A percentile compares a stretch with the other conserved stretches of the same genome.
phyloP scores from a whole-genome alignment of 2,329 filamentous ascomycete genomes.

The Aspergillus hortae region DNA sequence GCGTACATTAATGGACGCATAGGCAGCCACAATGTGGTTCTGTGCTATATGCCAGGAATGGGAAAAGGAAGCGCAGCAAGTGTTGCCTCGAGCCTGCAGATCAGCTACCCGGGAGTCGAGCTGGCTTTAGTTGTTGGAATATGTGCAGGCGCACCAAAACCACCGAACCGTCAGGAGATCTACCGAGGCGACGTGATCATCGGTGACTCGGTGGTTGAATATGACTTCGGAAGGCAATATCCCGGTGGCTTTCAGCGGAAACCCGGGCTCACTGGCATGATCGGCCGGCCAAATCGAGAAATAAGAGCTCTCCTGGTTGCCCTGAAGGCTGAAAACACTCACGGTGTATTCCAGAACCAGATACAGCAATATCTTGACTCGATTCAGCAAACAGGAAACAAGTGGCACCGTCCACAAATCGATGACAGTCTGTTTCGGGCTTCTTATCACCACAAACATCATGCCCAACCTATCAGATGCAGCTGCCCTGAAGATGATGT shows the following conservation, averaged over 20 bases:
- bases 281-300: neutral
- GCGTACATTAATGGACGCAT: slow-evolving; percentile 15
- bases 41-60: slow-evolving; percentile 15
- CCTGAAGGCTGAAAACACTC: neutral
- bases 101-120: slow-evolving; percentile 8
- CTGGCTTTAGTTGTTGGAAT: slow-evolving; percentile 17
- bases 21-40: slow-evolving; percentile 15
- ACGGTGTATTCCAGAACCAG: neutral
- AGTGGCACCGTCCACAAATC: neutral
- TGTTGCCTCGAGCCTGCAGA: slow-evolving; percentile 4
- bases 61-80: slow-evolving; percentile 10
- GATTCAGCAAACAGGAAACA: neutral
- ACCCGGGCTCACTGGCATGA: neutral
- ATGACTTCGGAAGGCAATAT: slow-evolving; percentile 17
- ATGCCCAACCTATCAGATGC: neutral
- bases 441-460: slow-evolving; percentile 3
- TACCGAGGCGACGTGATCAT: slow-evolving; percentile 24
- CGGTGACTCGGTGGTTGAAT: slow-evolving; percentile 20
- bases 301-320: neutral
- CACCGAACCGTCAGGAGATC: slow-evolving; percentile 8
- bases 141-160: slow-evolving; percentile 14
- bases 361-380: neutral
- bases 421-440: neutral
- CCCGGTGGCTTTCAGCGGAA: slow-evolving; percentile 8
- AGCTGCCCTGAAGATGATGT: neutral